Conservation (phyloP, 768 basidiomycete genomes). For the Clitopilus hobsonii region DNA sequence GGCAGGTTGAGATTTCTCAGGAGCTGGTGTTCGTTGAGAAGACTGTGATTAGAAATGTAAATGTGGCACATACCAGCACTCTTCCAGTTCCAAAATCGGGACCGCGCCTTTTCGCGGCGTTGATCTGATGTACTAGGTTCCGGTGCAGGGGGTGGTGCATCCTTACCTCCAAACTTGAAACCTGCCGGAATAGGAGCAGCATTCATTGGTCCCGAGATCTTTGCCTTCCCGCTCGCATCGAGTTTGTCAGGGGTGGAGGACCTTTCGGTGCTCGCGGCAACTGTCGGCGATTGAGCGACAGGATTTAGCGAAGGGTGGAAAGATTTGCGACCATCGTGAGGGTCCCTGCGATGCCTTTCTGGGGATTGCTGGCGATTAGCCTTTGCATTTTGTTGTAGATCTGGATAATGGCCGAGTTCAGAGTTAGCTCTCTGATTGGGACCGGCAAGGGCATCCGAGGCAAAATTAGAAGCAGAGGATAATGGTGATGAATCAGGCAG, state of each 20-base stretch:
- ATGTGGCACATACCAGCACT: slow-evolving; percentile 38
- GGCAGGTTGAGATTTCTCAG: slow-evolving; percentile 22
- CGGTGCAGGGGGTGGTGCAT: slow-evolving; percentile 34
- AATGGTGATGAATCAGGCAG: slow-evolving; percentile 55
- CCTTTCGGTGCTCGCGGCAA: slow-evolving; percentile 42
- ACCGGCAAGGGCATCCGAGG: slow-evolving; percentile 21
- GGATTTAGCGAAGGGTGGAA: slow-evolving; percentile 54
- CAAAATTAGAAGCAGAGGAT: slow-evolving; percentile 51
- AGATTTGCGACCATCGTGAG: slow-evolving; percentile 54
- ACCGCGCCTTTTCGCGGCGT: slow-evolving; percentile 83
- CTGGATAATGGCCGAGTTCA: slow-evolving; percentile 77
- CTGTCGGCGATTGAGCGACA: slow-evolving; percentile 42
- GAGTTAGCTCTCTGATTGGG: slow-evolving; percentile 65
- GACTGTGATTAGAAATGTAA: slow-evolving; percentile 2
- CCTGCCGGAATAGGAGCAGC: slow-evolving; percentile 83
- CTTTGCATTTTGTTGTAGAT: slow-evolving; percentile 42
- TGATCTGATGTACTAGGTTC: slow-evolving; percentile 41
- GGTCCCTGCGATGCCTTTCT: slow-evolving; percentile 50
- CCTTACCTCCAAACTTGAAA: slow-evolving; percentile 87
- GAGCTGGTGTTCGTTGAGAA: slow-evolving; percentile 9
- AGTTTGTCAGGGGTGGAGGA: slow-evolving; percentile 47
- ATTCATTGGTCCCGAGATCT: slow-evolving; percentile 87
- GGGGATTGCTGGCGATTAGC: slow-evolving; percentile 43
- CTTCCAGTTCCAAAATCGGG: slow-evolving; percentile 81
- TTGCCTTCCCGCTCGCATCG: slow-evolving; percentile 60